phyloP scores from a whole-genome alignment of 1,284 basidiomycete species.

The Leccinum angustisporum region DNA sequence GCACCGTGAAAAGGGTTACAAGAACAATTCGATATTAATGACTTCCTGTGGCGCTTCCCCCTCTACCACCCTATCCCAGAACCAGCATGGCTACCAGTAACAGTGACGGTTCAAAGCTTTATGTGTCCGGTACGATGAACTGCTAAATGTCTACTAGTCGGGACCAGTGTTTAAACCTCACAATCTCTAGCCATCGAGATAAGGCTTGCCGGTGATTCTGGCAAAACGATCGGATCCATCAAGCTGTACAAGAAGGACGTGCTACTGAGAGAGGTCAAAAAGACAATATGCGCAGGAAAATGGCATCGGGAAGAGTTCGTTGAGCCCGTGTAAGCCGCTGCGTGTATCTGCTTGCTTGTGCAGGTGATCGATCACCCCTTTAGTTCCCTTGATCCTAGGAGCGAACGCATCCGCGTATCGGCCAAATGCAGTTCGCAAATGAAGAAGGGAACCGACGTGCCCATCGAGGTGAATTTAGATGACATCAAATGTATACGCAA shows the following conservation, averaged over 20 bases:
- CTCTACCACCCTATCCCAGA: background rate
- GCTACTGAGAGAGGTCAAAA: background rate
- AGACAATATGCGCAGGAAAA: background rate
- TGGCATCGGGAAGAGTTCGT: slow-evolving; percentile 6
- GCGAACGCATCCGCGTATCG: slow-evolving; percentile 6
- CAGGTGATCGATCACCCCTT: background rate
- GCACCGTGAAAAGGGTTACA: background rate
- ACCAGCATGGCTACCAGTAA: background rate
- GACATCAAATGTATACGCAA: slow-evolving; percentile 9
- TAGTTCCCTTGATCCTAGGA: background rate
- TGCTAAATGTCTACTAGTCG: background rate
- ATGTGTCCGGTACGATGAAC: slow-evolving; percentile 9
- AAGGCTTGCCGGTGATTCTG: slow-evolving; percentile 7
- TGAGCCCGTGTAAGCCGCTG: slow-evolving; percentile 6
- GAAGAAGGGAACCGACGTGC: background rate
- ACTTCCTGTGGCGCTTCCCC: background rate
- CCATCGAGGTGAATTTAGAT: slow-evolving; percentile 4
- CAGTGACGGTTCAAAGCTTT: background rate
- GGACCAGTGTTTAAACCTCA: background rate
- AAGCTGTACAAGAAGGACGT: slow-evolving; percentile 3
- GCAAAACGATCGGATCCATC: slow-evolving; percentile 1
- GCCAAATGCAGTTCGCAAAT: background rate
- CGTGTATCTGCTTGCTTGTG: background rate
- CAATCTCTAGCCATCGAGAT: slow-evolving; percentile 11
- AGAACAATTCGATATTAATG: background rate